Evolutionary conservation across 2,329 filamentous ascomycete species (phyloP), one percentile per base, ranked within the genome.

Genomic region (Cercospora janseana): DNA sequence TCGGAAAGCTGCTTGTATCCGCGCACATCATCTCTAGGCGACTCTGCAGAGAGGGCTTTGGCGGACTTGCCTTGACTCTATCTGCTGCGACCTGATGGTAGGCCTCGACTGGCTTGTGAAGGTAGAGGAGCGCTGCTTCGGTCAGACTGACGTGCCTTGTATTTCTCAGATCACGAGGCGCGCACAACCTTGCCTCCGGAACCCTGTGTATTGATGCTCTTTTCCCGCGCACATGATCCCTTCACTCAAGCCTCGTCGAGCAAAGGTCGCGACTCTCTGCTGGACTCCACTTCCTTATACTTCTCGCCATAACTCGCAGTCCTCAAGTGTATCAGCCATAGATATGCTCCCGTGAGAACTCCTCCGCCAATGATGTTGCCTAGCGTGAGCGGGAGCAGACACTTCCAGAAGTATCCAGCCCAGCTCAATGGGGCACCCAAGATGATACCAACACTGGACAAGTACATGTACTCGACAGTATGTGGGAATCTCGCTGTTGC

Each of bases 381-480:
- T 9, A 64, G 48, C 10, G 61, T 63, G 13, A 64, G 46, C 4
- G 62, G 62, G 16, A 63, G 15, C 42, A 63, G 29, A 41, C 58
- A 60, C 38, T 64, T 64, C 60, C 62, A 61, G 4, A 64, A 38
- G 31, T 59, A 63, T 20, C 52, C 50, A 7, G 48, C 46, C 10
- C 60, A 45, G 16, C 52, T 59, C 29, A 66, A 49, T 15, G 51
- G 46, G 6, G 57, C 54, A 4, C 62, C 62, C 5, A 61, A 32
- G 28, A 65, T 52, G 57, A 65, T 63, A 1, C 49, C 61, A 2
- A 54, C 56, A 6, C 46, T 48, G 4, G 52, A 46, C 13, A 64
- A 35, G 41, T 63, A 64, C 63, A 65, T 65, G 34, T 64, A 65
- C 42, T 66, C 59, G 3, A 66, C 63, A 1, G 60, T 63, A 29